Base-by-base conservation (phyloP, 768 basidiomycete genomes). In the Tylopilus balloui region DNA sequence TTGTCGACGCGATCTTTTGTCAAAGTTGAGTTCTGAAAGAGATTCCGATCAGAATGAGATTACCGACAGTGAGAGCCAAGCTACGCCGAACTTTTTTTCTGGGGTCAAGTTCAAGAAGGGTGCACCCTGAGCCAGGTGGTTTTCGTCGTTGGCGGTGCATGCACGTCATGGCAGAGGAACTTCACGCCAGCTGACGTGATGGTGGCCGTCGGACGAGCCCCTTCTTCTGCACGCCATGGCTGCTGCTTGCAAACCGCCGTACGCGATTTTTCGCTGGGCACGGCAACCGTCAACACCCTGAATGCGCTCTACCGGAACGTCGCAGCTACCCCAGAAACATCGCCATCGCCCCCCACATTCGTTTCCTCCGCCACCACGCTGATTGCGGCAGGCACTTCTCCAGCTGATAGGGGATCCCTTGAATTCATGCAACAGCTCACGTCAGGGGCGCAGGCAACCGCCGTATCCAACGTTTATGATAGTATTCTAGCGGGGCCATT, bases 401-500 rank as follows among this genome's bases (percentile, higher is more conserved):
- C 57, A 35, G 50, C 42, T 15, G 43, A 56, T 20, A 24, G 41
- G 31, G 29, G 40, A 29, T 38, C 24, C 25, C 43, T 29, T n/a
- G 29, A 45, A 14, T 58, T 53, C 32, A 40, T 61, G 48, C 40
- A 15, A 9, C 43, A 62, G 13, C 69, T 82, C 42, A 73, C 71
- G 4, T 51, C 59, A 13, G 57, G 64, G 31, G 76, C 76, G 11
- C 68, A 73, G 42, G 56, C 53, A 2, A 65, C 73, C 2, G 77
- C 80, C 12, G 39, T 60, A 31, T 47, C 3, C 62, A 64, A 70
- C 10, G 61, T 69, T 11, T 76, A 71, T 57, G 75, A 77, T n/a
- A 81, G 78, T 56, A 64, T 82, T 38, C 70, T 82, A 12, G 76
- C 74, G 0, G 80, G 81, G 3, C 70, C 70, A 27, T 61, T 68